A percentile compares a stretch with the other conserved stretches of the same genome.
phyloP scores from a whole-genome alignment of 495 filamentous ascomycete genomes.

The Penicillium daleae region DNA sequence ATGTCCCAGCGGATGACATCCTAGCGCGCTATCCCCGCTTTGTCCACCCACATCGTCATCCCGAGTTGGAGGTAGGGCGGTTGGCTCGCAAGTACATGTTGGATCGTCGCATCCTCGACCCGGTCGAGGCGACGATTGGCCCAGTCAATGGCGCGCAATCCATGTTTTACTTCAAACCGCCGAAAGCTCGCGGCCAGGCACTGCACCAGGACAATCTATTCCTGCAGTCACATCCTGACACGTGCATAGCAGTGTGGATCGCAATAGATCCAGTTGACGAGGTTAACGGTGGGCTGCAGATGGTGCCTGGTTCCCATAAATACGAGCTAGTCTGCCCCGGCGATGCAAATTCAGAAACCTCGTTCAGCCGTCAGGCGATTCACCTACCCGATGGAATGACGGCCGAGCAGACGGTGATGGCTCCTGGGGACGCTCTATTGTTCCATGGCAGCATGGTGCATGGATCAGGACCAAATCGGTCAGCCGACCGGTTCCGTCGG shows the following conservation, averaged over 20 bases:
- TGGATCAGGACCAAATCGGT: neutral
- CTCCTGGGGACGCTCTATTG: neutral
- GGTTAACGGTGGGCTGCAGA: neutral
- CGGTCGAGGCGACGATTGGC: neutral
- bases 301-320: neutral
- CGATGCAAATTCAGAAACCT: neutral
- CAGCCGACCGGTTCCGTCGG: neutral
- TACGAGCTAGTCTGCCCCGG: neutral
- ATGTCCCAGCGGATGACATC: neutral
- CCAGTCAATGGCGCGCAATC: neutral
- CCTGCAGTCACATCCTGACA: neutral
- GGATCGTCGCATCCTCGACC: neutral
- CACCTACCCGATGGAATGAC: neutral
- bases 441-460: neutral
- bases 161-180: neutral
- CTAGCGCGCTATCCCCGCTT: neutral
- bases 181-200: neutral
- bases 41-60: neutral
- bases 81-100: neutral
- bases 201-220: neutral
- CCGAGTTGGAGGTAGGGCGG: neutral
- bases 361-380: neutral
- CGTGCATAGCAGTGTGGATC: neutral
- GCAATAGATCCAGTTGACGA: neutral
- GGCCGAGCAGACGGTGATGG: neutral